A percentile compares a stretch with the other conserved stretches of the same genome.
Evolutionary conservation across 306 rosid genomes (phyloP).

Genomic region (Sesbania bispinosa): DNA sequence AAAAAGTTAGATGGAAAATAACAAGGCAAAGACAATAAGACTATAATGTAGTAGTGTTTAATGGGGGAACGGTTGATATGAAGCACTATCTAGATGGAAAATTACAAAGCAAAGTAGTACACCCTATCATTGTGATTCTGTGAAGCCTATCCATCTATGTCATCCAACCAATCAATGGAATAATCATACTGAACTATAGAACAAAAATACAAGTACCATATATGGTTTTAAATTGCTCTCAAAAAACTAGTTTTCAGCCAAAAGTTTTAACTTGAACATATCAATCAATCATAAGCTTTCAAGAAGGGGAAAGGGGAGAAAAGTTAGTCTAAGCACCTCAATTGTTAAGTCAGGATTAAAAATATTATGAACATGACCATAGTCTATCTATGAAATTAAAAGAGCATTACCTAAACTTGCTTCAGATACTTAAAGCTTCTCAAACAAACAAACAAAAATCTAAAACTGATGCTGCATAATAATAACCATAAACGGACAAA

Average conservation of each 20-base stretch:
- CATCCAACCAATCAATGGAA: no score
- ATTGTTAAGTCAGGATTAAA: neutral
- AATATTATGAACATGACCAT: neutral
- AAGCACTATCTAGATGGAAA: no score
- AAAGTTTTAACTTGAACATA: neutral
- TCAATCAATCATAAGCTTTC: neutral
- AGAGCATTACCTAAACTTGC: neutral
- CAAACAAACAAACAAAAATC: conserved; percentile 5
- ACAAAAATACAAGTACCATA: no score
- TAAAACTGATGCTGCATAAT: neutral
- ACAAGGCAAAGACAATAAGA: no score
- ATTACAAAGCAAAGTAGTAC: no score
- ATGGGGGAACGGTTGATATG: no score
- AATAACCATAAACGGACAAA: conserved; percentile 1
- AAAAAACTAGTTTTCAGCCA: neutral
- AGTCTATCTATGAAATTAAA: neutral
- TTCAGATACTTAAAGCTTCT: neutral
- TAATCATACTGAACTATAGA: no score
- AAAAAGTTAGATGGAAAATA: no score
- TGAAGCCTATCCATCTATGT: no score
- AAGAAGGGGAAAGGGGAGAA: neutral
- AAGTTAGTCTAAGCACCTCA: neutral
- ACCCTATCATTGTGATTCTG: no score
- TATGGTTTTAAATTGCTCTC: no score
- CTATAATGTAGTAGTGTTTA: no score